Percentiles rank a stretch among this genome's conserved stretches.
These are phyloP conservation scores for Phtheirospermum japonicum DNA, from an alignment of 257 asterid species.

Conservation along the genomic window DNA sequence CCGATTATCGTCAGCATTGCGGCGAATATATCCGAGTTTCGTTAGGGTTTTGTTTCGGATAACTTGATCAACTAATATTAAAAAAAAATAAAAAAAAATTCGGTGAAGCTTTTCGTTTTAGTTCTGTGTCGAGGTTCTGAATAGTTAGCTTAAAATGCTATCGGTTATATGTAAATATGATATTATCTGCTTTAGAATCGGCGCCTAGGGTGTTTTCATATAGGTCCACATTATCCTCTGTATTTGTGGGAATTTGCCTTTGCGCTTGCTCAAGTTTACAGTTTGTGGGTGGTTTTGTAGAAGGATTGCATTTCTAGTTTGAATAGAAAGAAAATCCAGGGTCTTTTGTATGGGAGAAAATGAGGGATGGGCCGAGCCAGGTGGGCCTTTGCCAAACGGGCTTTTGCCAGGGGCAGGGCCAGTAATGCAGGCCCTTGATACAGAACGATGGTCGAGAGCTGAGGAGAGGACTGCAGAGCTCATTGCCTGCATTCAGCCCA, in stretches of 20 bases:
- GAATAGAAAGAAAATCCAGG: conserved; percentile 19
- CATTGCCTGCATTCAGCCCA: conserved; percentile 88
- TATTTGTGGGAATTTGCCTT: conserved; percentile 20
- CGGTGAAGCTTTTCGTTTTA: no score
- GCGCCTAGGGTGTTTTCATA: conserved; percentile 2
- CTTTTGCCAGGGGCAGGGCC: conserved; percentile 70
- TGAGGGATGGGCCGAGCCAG: conserved; percentile 75
- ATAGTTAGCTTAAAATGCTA: conserved; percentile 22
- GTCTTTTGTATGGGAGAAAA: conserved; percentile 69
- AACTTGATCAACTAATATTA: conserved; percentile 47
- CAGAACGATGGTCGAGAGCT: conserved; percentile 78
- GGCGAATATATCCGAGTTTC: conserved; percentile 31
- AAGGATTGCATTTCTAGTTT: conserved; percentile 21
- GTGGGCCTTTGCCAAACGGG: conserved; percentile 73
- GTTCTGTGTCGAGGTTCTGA: conserved; percentile 18
- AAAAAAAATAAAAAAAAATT: no score
- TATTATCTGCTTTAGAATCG: conserved; percentile 18
- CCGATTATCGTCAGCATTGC: conserved; percentile 41
- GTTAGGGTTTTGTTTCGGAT: conserved; percentile 49
- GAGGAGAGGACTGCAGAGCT: conserved; percentile 94
- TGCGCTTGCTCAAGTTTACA: conserved; percentile 7
- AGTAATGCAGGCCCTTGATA: conserved; percentile 52
- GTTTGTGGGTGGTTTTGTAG: conserved; percentile 26
- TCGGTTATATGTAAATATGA: conserved; percentile 16
- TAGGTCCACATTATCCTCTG: conserved; percentile 13